Base-by-base conservation (phyloP, 1,139 yeast species). In the Sugiyamaella castrensis region DNA sequence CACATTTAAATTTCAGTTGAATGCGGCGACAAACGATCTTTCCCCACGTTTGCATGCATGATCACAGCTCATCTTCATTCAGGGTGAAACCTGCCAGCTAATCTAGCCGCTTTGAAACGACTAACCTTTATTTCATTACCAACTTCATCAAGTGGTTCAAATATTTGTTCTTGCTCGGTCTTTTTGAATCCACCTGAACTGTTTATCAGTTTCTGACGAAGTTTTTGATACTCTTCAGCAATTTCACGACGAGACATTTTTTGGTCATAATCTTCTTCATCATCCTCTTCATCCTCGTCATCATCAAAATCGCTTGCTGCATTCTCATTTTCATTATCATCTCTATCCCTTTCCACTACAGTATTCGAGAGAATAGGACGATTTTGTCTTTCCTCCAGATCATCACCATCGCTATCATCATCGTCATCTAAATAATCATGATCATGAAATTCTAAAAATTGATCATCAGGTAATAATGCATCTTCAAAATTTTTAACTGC, bases 81-180 rank as follows among this genome's bases (percentile, higher is more conserved):
- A 2, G 37, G 44, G 4, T 33, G 26, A 29, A 27, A 42, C 12
- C 41, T 24, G 40, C 24, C 37, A 5, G 41, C 41, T 7, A 43
- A 27, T 26, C 42, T 31, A 31, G 48, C 48, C 5, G 48, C 46
- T 26, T 41, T 48, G 37, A 48, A 48, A 26, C 52, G 35, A 35
- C 52, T 48, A n/a, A 48, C 43, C 26, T 48, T 48, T 16, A 45
- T 37, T n/a, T 45, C 52, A 61, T 71, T 91, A 97, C 52, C 98
- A 97, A 71, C 65, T 52, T 81, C 84, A 57, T 86, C 91, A n/a
- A 85, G 70, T 0, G 88, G 88, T 59, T 85, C 95, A 13, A 80
- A 63, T 53, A 81, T 92, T 52, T 68, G 61, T 46, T 79, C 88
- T 47, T 71, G 67, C 7, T 75, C 75, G 2, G 76, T 64, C 54